Evolutionary conservation across 2,329 filamentous ascomycete species (phyloP).

Genomic region (Bipolaris oryzae): DNA sequence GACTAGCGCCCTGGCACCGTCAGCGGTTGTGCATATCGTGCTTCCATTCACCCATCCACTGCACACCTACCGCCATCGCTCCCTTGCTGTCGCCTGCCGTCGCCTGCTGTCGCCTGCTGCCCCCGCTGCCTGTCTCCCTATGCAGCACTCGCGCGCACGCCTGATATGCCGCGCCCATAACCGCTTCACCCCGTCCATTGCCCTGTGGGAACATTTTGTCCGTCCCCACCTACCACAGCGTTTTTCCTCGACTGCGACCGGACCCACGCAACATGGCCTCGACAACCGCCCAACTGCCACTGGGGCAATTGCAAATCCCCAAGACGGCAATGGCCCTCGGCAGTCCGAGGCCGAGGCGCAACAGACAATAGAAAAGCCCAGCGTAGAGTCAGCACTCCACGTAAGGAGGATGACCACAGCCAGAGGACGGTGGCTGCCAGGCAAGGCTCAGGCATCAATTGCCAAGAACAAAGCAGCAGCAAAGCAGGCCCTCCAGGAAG

Average conservation of each 20-base stretch:
- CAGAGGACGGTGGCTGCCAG: conserved; percentile 3
- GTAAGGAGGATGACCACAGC: conserved; percentile 6
- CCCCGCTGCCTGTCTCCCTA: conserved; percentile 25
- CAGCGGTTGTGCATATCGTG: conserved; percentile 5
- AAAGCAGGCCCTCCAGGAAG: not conserved
- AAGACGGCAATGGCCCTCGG: not conserved
- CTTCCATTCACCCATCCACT: conserved; percentile 7
- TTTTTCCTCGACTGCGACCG: conserved; percentile 24
- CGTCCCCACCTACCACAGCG: conserved; percentile 23
- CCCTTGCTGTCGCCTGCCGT: conserved; percentile 8
- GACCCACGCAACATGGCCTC: conserved; percentile 4
- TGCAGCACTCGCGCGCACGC: conserved; percentile 32
- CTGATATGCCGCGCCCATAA: conserved; percentile 43
- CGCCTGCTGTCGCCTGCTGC: conserved; percentile 2
- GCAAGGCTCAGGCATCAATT: conserved; percentile 5
- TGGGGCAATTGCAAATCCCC: too few species aligned
- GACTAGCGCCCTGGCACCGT: conserved; percentile 27
- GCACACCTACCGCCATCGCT: not conserved
- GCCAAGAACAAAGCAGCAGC: conserved; percentile 4
- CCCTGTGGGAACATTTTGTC: conserved; percentile 45
- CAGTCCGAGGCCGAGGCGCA: not conserved
- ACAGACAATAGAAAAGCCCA: not conserved
- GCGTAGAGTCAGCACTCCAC: not conserved
- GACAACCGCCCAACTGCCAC: not conserved
- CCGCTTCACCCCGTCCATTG: conserved; percentile 38